These are phyloP conservation scores for Colletotrichum sp. DNA, from an alignment of 2,329 filamentous ascomycete species.

Conservation along the genomic window DNA sequence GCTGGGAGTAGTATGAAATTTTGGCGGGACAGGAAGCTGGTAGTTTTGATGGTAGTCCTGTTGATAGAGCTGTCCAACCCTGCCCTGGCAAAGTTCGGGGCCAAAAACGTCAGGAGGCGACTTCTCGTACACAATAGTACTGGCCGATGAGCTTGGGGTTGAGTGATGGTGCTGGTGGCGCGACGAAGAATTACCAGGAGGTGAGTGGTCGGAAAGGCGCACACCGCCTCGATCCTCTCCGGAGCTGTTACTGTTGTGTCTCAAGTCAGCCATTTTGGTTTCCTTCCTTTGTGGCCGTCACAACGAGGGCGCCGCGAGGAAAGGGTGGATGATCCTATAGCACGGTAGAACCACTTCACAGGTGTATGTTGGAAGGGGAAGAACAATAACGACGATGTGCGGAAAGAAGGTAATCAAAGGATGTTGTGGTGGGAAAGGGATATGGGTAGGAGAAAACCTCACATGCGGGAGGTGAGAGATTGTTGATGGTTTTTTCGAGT, in stretches of 20 bases:
- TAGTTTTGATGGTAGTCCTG: not conserved
- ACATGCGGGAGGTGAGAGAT: not conserved
- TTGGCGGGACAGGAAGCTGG: constrained; percentile 4
- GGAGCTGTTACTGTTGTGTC: not conserved
- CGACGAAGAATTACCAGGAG: not conserved
- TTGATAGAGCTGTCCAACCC: not conserved
- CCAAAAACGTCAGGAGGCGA: constrained; percentile 12
- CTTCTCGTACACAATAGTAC: not conserved
- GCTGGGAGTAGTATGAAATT: not conserved
- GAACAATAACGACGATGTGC: not conserved
- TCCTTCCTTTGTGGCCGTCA: not conserved
- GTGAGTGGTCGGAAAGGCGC: constrained; percentile 13
- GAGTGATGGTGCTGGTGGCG: not conserved
- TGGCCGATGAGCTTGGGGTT: not conserved
- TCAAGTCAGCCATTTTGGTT: not conserved
- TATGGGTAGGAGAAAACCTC: not conserved
- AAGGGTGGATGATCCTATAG: not conserved
- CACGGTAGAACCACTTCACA: not conserved
- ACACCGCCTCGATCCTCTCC: constrained; percentile 1
- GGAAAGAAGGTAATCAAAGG: not conserved
- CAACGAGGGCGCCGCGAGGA: not conserved
- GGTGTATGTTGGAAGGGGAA: not conserved
- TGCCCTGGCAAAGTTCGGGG: not conserved
- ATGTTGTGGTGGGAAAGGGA: not conserved
- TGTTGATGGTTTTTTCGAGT: not conserved